A percentile compares a stretch with the other conserved stretches of the same genome.
Conservation (phyloP, 768 basidiomycete species). For the Pleurotus tuoliensis region DNA sequence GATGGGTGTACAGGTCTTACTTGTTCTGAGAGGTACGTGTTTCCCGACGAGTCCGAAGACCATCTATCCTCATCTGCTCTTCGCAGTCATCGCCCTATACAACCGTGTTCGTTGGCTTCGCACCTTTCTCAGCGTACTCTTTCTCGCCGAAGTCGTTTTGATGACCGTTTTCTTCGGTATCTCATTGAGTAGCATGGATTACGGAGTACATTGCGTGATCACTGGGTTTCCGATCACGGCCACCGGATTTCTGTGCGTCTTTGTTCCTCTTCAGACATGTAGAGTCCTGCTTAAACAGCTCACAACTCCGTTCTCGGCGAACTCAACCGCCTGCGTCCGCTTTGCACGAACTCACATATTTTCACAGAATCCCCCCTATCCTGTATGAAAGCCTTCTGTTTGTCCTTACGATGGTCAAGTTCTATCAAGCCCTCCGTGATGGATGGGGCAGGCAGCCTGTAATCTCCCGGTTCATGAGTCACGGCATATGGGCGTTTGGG, state of each 20-base stretch:
- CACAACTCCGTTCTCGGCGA: neutral
- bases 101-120: constrained; percentile 12
- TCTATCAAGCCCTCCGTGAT: constrained; percentile 18
- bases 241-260: constrained; percentile 17
- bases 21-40: constrained; percentile 18
- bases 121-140: constrained; percentile 10
- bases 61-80: neutral
- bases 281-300: no score
- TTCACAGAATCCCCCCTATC: constrained; percentile 13
- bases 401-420: constrained; percentile 21
- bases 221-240: constrained; percentile 13
- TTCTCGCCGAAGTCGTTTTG: constrained; percentile 11
- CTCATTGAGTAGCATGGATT: constrained; percentile 10
- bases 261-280: neutral
- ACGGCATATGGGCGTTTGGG: constrained; percentile 23
- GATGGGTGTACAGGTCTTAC: constrained; percentile 17
- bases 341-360: neutral
- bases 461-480: constrained; percentile 19
- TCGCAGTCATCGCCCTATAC: constrained; percentile 19
- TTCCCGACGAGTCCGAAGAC: neutral
- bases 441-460: constrained; percentile 20
- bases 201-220: constrained; percentile 16
- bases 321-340: neutral
- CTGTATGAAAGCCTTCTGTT: constrained; percentile 20
- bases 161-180: constrained; percentile 14